A percentile compares a stretch with the other conserved stretches of the same genome.
These are phyloP conservation scores for Blumeriella jaapii DNA, from an alignment of 2,329 filamentous ascomycete genomes.

Conservation along the genomic window DNA sequence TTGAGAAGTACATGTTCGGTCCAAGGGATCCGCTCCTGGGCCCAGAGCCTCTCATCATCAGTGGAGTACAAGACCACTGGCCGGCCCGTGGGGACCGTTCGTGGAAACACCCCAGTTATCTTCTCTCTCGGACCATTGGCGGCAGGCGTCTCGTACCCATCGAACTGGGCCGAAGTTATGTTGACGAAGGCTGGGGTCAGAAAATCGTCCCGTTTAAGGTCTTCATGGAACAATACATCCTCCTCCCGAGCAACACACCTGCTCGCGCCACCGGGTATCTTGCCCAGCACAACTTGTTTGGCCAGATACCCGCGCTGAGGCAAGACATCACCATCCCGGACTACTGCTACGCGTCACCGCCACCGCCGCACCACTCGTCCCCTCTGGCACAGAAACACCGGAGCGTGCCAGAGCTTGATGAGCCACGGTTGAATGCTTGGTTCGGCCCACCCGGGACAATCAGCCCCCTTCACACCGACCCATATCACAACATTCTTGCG, in stretches of 20 bases:
- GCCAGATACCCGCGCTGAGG: constrained; percentile 66
- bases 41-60: constrained; percentile 57
- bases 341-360: constrained; percentile 66
- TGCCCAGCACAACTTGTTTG: constrained; percentile 80
- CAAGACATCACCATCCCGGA: constrained; percentile 73
- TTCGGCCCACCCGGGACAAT: constrained; percentile 81
- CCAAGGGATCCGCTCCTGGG: constrained; percentile 29
- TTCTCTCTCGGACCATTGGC: constrained; percentile 60
- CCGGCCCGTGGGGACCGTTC: constrained; percentile 56
- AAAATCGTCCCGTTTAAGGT: constrained; percentile 62
- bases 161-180: constrained; percentile 79
- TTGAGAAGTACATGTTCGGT: constrained; percentile 48
- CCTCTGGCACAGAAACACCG: constrained; percentile 32
- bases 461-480: constrained; percentile 86
- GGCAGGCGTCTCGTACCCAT: constrained; percentile 76
- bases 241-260: background rate
- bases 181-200: constrained; percentile 76
- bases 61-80: constrained; percentile 56
- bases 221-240: constrained; percentile 43
- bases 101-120: constrained; percentile 67
- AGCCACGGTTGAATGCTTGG: constrained; percentile 80
- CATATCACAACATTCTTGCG: constrained; percentile 82
- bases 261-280: constrained; percentile 58
- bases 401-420: constrained; percentile 33
- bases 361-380: constrained; percentile 38